Evolutionary conservation across 345 rosid species (phyloP), one percentile per base, ranked within the genome.

Genomic region (Salix dunnii): DNA sequence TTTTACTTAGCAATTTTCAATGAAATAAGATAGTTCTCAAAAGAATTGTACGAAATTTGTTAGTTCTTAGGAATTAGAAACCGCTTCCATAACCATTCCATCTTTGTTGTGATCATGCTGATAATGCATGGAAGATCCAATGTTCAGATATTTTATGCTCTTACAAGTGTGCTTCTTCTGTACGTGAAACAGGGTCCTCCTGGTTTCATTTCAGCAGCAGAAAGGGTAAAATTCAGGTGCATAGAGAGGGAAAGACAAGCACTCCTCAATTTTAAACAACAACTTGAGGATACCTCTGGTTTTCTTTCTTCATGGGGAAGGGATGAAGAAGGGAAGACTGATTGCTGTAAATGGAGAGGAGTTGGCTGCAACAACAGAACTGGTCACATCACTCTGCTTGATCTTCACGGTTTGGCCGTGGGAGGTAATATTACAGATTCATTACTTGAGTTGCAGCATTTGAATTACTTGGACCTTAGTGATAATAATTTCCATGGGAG

Each of bases 331-430:
- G 46, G 25, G 13, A 35, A 60, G 5, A 58, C 16, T 9, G 72
- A 79, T n/a, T 74, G 82, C 43, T 79, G 82, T 42, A 62, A 49
- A 25, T 79, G 82, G 82, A 10, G 1, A 18, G 75, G 82, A 2
- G 65, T 79, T 11, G n/a, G 23, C 17, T 79, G 82, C 63, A 51
- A 62, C 66, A 49, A 74, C 72, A 10, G 6, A 17, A 74, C 58
- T 0, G 73, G 67, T 12, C 55, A 49, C 38, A 53, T 75, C 20
- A 35, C 60, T 3, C 2, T 4, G n/a, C 72, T 75, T 20, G 36
- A 75, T 36, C 65, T 75, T 12, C 11, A 16, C 20, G 13, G n/a
- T 40, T n/a, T 1, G 36, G 20, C 33, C 1, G n/a, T 51, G 23
- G 36, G 33, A 53, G 73, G 78, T 33, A 33, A 30, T 13, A 17